Evolutionary conservation across 1,139 yeast genomes (phyloP), one percentile per base, ranked within the genome.

Genomic region (Pichiaceae sp.): DNA sequence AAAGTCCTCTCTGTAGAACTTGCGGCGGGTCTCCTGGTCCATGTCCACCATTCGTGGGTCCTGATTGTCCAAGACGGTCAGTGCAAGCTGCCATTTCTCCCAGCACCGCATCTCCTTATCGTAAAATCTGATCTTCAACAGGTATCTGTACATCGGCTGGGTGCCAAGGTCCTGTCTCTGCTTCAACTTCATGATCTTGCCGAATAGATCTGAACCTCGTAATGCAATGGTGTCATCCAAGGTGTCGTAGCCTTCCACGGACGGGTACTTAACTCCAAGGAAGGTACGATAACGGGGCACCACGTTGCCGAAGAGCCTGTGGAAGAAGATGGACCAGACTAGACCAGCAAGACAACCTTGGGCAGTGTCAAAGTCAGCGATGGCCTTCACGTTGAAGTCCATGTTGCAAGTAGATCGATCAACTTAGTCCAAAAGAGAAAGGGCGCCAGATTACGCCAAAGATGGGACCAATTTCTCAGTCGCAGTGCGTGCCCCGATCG

Each of bases 321-420:
- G 76, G 54, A 83, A 83, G 55, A 83, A 72, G 20, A 83, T 73
- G 2, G 84, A 64, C 66, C 83, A 77, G 41, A 81, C 55, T 27
- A 80, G 56, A 3, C 86, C 91, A 64, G 41, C 40, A 6, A 50
- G 33, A 36, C 49, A 53, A 18, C 50, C 57, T 21, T 41, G 43
- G 8, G 23, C 38, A 20, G 29, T 27, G 14, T 29, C 32, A 4
- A 29, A 11, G 21, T 34, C 36, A 11, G 32, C 17, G 14, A 34
- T 17, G 2, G 29, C 27, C 17, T 29, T 29, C 12, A 34, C 17
- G 7, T 34, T 18, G 29, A 29, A 28, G 5, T 34, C 36, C 36
- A 29, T 34, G 4, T 7, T 28, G n/a, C n/a, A n/a, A n/a, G n/a
- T n/a, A n/a, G n/a, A n/a, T n/a, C n/a, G n/a, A n/a, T n/a, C n/a